These are phyloP conservation scores for Ophiocordyceps camponoti-floridani DNA, from an alignment of 2,329 filamentous ascomycete genomes.

Conservation along the genomic window DNA sequence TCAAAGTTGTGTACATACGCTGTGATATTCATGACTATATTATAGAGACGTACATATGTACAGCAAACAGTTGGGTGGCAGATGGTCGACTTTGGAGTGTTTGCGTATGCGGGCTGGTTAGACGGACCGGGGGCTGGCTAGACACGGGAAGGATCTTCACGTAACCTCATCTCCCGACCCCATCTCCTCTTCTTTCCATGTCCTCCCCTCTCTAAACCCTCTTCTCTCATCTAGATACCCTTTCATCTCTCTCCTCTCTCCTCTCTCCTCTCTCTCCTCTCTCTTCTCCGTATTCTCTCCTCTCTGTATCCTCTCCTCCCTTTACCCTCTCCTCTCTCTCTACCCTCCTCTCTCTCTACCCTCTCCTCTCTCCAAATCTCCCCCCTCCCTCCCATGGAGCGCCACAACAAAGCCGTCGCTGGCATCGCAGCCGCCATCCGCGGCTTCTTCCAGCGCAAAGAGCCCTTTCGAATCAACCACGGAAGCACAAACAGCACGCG, in stretches of 20 bases:
- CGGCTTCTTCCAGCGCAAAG: constrained; percentile 25
- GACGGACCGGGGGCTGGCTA: too few species aligned
- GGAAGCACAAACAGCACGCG: constrained; percentile 62
- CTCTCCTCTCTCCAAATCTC: neutral
- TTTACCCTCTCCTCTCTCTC: neutral
- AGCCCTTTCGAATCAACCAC: constrained; percentile 58
- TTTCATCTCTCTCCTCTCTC: neutral
- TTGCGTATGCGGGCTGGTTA: too few species aligned
- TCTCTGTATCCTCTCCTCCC: neutral
- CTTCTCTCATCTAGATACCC: neutral
- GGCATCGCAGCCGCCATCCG: constrained; percentile 28
- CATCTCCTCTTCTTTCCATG: neutral
- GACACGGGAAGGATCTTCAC: too few species aligned
- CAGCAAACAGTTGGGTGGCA: too few species aligned
- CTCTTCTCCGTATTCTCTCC: neutral
- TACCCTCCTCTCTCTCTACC: neutral
- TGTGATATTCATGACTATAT: too few species aligned
- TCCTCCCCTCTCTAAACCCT: neutral
- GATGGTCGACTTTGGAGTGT: too few species aligned
- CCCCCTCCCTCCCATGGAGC: constrained; percentile 24
- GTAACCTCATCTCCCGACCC: too few species aligned
- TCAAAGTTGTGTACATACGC: too few species aligned
- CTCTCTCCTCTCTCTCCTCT: neutral
- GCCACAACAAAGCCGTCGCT: constrained; percentile 28
- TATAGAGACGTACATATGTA: too few species aligned